phyloP scores from a whole-genome alignment of 306 rosid genomes.

The Quercus wislizeni region DNA sequence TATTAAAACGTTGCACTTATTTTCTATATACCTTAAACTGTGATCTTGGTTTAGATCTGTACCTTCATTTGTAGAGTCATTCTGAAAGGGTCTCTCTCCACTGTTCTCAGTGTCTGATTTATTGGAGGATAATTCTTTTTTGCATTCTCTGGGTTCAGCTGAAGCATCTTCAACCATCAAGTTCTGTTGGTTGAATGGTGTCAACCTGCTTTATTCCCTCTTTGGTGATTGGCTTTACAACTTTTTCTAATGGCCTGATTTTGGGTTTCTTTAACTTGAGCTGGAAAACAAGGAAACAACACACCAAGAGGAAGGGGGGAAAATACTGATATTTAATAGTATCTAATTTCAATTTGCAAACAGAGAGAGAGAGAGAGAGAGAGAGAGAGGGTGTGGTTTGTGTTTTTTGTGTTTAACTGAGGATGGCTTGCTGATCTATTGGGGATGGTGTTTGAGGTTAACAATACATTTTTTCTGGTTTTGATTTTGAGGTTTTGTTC shows the following conservation, averaged over 20 bases:
- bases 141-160: too few relatives aligned
- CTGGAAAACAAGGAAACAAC: slow-evolving; percentile 10
- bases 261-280: slow-evolving; percentile 14
- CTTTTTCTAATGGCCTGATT: slow-evolving; percentile 1
- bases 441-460: slow-evolving; percentile 35
- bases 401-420: slow-evolving; percentile 10
- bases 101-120: slow-evolving; percentile 1
- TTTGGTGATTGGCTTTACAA: slow-evolving; percentile 13
- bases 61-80: slow-evolving; percentile 34
- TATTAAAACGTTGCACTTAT: not conserved
- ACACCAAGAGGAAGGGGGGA: not conserved
- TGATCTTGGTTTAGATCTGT: not conserved
- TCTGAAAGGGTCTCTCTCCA: not conserved
- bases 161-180: too few relatives aligned
- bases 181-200: not conserved
- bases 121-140: not conserved
- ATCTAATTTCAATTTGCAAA: not conserved
- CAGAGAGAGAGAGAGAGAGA: not conserved
- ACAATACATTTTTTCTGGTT: not conserved
- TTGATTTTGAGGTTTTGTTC: not conserved
- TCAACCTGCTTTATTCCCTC: not conserved
- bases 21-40: not conserved
- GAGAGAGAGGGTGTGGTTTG: not conserved
- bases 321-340: not conserved
- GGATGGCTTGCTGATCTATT: slow-evolving; percentile 20